Percentiles rank a stretch among this genome's conserved stretches.
phyloP scores from a whole-genome alignment of 176 grass and related monocot species.

The Hordeum vulgare region MorexV3_pseudomolecules_assembly NC_058522.1:480248457-480248956 shows the following conservation, averaged over 20 bases:
- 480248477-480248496: neutral
- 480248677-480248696: neutral
- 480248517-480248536: slow-evolving; percentile 26
- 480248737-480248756: slow-evolving; percentile 29
- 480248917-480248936: slow-evolving; percentile 27
- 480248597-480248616: too few relatives aligned
- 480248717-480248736: slow-evolving; percentile 26
- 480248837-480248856: slow-evolving; percentile 30
- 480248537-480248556: slow-evolving; percentile 26
- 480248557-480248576: neutral
- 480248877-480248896: slow-evolving; percentile 47
- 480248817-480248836: slow-evolving; percentile 18
- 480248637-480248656: neutral
- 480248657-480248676: slow-evolving; percentile 15
- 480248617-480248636: neutral
- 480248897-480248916: slow-evolving; percentile 32
- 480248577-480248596: neutral
- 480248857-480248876: slow-evolving; percentile 26
- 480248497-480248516: neutral
- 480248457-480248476: neutral
- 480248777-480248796: slow-evolving; percentile 21
- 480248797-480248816: slow-evolving; percentile 29
- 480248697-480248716: too few relatives aligned
- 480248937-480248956: neutral
- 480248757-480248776: slow-evolving; percentile 55